Conservation (phyloP, 495 filamentous ascomycete genomes). For the Penicillium turbatum region DNA sequence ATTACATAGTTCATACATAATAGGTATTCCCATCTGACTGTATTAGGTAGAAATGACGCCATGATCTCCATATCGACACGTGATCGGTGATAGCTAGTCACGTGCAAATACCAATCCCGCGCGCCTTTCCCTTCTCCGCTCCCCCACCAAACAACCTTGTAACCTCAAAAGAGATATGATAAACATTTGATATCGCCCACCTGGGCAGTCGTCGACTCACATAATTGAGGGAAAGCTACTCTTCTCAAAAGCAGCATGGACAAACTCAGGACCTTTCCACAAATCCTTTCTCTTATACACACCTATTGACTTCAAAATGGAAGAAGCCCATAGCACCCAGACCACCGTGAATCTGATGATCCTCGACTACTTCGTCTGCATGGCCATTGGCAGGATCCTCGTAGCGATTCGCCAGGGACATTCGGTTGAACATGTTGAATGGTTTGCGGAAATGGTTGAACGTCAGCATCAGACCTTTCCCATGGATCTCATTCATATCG, state of each 20-base stretch:
- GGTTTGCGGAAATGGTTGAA: constrained; percentile 20
- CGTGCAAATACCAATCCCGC: constrained; percentile 5
- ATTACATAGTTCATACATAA: not conserved
- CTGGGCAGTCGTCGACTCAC: not conserved
- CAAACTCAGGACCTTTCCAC: not conserved
- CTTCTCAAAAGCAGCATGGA: not conserved
- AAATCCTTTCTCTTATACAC: not conserved
- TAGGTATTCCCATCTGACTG: not conserved
- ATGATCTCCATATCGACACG: constrained; percentile 15
- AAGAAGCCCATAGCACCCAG: constrained; percentile 21
- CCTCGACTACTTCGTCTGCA: constrained; percentile 52
- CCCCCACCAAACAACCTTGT: no score
- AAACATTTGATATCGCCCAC: not conserved
- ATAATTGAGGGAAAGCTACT: no score
- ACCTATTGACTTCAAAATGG: not conserved
- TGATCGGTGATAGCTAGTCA: not conserved
- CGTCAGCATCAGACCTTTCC: constrained; percentile 15
- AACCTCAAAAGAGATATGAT: no score
- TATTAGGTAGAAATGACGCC: constrained; percentile 16
- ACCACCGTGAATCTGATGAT: constrained; percentile 48
- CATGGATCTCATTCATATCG: no score
- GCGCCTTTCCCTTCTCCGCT: no score
- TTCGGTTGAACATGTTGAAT: constrained; percentile 15
- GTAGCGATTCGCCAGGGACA: not conserved
- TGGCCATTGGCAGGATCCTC: constrained; percentile 34